These are phyloP conservation scores for Phytophthora pini DNA, from an alignment of 352 stramenopile genomes.

Conservation along the genomic window DNA sequence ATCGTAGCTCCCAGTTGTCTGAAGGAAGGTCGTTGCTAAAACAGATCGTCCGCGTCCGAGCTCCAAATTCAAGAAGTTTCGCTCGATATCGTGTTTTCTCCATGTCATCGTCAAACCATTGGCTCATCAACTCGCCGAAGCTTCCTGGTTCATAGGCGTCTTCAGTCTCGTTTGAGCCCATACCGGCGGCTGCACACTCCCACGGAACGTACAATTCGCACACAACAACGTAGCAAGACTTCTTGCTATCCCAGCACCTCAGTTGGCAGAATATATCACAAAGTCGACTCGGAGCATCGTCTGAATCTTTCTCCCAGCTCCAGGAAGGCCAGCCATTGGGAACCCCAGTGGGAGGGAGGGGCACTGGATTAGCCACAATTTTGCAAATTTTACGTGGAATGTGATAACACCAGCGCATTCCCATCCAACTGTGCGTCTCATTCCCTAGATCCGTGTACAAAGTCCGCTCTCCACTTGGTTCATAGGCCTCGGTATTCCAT, in stretches of 20 bases:
- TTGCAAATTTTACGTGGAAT: constrained; percentile 62
- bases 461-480: constrained; percentile 22
- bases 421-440: constrained; percentile 76
- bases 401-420: constrained; percentile 84
- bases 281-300: constrained; percentile 35
- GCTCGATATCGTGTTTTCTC: constrained; percentile 53
- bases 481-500: constrained; percentile 45
- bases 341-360: constrained; percentile 63
- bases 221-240: constrained; percentile 53
- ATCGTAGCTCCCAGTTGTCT: constrained; percentile 84
- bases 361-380: constrained; percentile 64
- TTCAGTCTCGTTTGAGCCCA: constrained; percentile 11
- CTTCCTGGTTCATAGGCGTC: constrained; percentile 53
- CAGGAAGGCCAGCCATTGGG: constrained; percentile 70
- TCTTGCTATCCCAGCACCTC: constrained; percentile 69
- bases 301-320: constrained; percentile 43
- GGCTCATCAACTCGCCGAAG: constrained; percentile 74
- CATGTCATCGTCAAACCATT: constrained; percentile 76
- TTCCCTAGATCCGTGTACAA: constrained; percentile 43
- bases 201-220: constrained; percentile 82
- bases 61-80: constrained; percentile 52
- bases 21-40: constrained; percentile 46
- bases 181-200: constrained; percentile 38
- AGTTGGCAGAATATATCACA: constrained; percentile 83
- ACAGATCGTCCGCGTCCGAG: constrained; percentile 36